Evolutionary conservation across 805 yeast species (phyloP).

Genomic region (Candida berthetii): DNA sequence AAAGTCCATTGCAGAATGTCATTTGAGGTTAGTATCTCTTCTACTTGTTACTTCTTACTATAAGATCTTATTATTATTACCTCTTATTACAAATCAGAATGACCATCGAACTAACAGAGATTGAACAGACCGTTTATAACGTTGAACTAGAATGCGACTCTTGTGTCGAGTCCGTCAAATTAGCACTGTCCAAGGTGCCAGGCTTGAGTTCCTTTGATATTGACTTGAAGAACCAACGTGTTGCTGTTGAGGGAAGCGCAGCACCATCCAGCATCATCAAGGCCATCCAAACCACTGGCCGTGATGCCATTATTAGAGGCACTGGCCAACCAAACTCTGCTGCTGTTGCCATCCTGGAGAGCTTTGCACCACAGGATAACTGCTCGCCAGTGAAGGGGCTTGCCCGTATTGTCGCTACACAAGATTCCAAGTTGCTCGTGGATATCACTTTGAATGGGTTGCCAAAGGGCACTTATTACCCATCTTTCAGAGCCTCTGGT

Average conservation of each 20-base stretch:
- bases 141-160: slow-evolving; percentile 77
- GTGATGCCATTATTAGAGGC: slow-evolving; percentile 90
- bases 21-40: slow-evolving; percentile 15
- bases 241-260: slow-evolving; percentile 58
- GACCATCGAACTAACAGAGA: background rate
- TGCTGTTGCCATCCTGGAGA: slow-evolving; percentile 85
- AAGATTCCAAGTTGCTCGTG: slow-evolving; percentile 47
- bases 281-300: slow-evolving; percentile 67
- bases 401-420: slow-evolving; percentile 74
- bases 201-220: slow-evolving; percentile 49
- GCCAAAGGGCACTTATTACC: slow-evolving; percentile 56
- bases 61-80: background rate
- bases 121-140: slow-evolving; percentile 55
- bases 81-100: background rate
- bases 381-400: slow-evolving; percentile 71
- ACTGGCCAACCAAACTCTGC: slow-evolving; percentile 84
- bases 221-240: slow-evolving; percentile 53
- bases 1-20: too few relatives aligned
- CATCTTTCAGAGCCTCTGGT: slow-evolving; percentile 65
- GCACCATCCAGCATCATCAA: slow-evolving; percentile 74
- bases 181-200: slow-evolving; percentile 42
- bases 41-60: too few relatives aligned
- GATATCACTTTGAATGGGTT: slow-evolving; percentile 79
- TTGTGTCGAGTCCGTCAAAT: slow-evolving; percentile 57
- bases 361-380: slow-evolving; percentile 38